Evolutionary conservation across 441 rosid species (phyloP).

Genomic region (Raphanus hybrid): DNA sequence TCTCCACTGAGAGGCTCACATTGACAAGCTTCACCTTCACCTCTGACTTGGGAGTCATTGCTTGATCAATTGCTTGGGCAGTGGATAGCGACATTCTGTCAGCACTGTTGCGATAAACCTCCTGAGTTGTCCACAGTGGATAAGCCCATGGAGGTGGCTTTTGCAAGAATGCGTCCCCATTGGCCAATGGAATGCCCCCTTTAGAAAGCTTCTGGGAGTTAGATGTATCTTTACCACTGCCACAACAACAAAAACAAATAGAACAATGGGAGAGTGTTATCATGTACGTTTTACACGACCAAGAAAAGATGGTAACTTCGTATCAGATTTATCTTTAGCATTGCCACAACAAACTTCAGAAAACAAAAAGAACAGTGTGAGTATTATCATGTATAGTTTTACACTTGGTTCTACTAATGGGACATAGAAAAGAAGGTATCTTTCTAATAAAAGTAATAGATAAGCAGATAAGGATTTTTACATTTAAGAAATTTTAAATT

Average conservation of each 20-base stretch:
- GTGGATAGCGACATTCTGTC: slow-evolving; percentile 96
- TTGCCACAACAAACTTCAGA: slow-evolving; percentile 57
- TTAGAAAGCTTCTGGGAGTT: slow-evolving; percentile 86
- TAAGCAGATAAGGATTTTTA: background rate
- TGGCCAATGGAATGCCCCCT: slow-evolving; percentile 98
- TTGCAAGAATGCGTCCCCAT: slow-evolving; percentile 94
- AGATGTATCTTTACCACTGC: slow-evolving; percentile 74
- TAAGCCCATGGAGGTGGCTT: slow-evolving; percentile 99
- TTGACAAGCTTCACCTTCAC: slow-evolving; percentile 74
- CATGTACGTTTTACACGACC: too few relatives aligned
- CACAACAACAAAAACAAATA: slow-evolving; percentile 41
- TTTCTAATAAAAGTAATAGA: slow-evolving; percentile 7
- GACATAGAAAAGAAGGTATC: background rate
- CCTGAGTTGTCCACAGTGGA: slow-evolving; percentile 98
- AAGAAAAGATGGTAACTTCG: too few relatives aligned
- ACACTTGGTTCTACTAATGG: too few relatives aligned
- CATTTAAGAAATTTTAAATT: slow-evolving; percentile 10
- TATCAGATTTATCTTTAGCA: slow-evolving; percentile 62
- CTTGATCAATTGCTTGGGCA: slow-evolving; percentile 98
- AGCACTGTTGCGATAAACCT: slow-evolving; percentile 92
- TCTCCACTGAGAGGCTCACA: slow-evolving; percentile 72
- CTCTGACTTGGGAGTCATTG: slow-evolving; percentile 88
- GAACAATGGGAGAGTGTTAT: slow-evolving; percentile 22
- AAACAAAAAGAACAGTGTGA: slow-evolving; percentile 26
- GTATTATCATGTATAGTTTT: slow-evolving; percentile 21